Percentiles rank a stretch among this genome's conserved stretches.
Conservation (phyloP, 1,139 yeast species). For the Hyphopichia khmerensis region DNA sequence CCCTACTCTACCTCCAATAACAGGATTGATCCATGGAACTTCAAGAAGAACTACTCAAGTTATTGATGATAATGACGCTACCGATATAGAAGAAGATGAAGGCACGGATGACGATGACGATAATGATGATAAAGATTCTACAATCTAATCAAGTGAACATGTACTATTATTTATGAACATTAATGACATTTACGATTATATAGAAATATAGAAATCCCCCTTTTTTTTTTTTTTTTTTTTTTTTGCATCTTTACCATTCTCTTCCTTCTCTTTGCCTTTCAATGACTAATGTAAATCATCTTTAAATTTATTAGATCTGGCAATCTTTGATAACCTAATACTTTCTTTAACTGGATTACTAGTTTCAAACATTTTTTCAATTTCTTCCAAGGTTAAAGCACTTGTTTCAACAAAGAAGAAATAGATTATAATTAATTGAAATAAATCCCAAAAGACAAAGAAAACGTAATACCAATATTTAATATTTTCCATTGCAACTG, state of each 20-base stretch:
- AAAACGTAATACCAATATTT: constrained; percentile 11
- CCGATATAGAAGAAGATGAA: constrained; percentile 10
- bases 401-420: constrained; percentile 21
- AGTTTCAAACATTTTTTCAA: constrained; percentile 13
- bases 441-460: constrained; percentile 9
- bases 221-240: background rate
- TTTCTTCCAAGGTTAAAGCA: constrained; percentile 19
- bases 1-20: constrained; percentile 31
- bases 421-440: constrained; percentile 11
- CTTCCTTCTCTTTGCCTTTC: background rate
- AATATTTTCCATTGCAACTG: constrained; percentile 11
- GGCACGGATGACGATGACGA: constrained; percentile 8
- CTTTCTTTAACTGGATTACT: constrained; percentile 2
- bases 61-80: constrained; percentile 23
- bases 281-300: background rate
- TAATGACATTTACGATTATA: background rate
- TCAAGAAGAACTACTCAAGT: constrained; percentile 1
- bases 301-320: background rate
- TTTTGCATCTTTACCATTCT: background rate
- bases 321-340: constrained; percentile 2
- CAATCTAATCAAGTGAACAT: too few species aligned
- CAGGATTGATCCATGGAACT: constrained; percentile 22
- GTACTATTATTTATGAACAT: too few species aligned
- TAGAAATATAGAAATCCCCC: background rate
- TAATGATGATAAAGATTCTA: too few species aligned